These are phyloP conservation scores for Myrmaecium sp. DNA, from an alignment of 2,329 filamentous ascomycete genomes.

Conservation along the genomic window DNA sequence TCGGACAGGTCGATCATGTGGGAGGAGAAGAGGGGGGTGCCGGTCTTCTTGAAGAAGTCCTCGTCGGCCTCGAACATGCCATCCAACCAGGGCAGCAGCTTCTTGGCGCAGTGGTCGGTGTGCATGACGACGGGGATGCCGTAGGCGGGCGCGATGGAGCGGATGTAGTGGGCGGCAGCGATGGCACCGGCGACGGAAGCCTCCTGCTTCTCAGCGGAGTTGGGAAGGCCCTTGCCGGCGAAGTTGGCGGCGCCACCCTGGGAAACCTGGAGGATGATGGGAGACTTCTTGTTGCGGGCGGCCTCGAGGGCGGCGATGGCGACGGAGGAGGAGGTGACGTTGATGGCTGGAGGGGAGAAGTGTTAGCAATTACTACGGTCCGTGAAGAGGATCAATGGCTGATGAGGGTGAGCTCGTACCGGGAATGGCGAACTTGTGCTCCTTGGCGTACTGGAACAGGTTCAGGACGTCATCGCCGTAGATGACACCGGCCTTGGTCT, in stretches of 20 bases:
- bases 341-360: constrained; percentile 20
- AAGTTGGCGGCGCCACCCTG: constrained; percentile 70
- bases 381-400: constrained; percentile 15
- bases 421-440: constrained; percentile 77
- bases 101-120: constrained; percentile 99
- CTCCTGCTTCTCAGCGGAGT: constrained; percentile 43
- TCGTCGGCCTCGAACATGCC: constrained; percentile 92
- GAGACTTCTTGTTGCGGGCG: constrained; percentile 77
- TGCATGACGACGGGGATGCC: constrained; percentile 72
- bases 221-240: constrained; percentile 24
- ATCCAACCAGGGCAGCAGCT: constrained; percentile 72
- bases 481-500: constrained; percentile 46
- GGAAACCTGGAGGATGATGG: constrained; percentile 83
- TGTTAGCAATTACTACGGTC: constrained; percentile 5
- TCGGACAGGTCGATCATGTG: constrained; percentile 99
- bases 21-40: constrained; percentile 82
- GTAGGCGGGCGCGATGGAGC: constrained; percentile 71
- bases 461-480: constrained; percentile 45
- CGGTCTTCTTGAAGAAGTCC: constrained; percentile 82
- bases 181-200: constrained; percentile 79
- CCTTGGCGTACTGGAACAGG: constrained; percentile 80
- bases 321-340: constrained; percentile 86
- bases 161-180: constrained; percentile 79
- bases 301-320: constrained; percentile 82
- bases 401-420: too few species aligned